Base-by-base conservation (phyloP, 2,329 filamentous ascomycete genomes). In the Anisogramma anomala region DNA sequence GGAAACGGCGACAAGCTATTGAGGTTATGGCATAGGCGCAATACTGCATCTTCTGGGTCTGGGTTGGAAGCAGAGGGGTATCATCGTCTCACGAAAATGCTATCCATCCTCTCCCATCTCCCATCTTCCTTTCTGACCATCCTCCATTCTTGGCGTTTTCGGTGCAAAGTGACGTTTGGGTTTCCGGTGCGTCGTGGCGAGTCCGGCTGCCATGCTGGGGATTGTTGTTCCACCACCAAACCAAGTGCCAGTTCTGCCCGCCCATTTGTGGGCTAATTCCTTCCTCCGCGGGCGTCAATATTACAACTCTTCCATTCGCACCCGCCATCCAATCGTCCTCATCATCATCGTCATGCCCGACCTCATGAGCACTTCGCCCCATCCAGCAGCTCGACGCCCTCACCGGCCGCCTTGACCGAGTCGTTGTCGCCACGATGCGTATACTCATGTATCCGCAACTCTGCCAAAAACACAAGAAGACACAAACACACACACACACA, bases 361-460 rank as follows among this genome's bases (percentile, higher is more conserved):
- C n/a, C 40, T 25, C 41, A 44, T 19, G 41, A 47, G 13, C 45
- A 47, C 6, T 14, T 14, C 10, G 41, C 45, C n/a, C 52, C 53
- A 33, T 55, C 57, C 9, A 56, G 51, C 36, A 50, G 62, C 45
- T 56, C 40, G 8, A 49, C 56, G 40, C 53, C 58, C 45, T 63
- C 68, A 11, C 36, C 26, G 2, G 71, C 70, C 38, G 77, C 67
- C 62, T 88, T 93, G 54, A 95, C 77, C 25, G 81, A 84, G 52
- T 95, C 87, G 57, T 98, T 98, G 63, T 96, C 84, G 40, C 91
- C 87, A 50, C 85, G 72, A 61, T 98, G 89, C 22, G 82, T 98
- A 50, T 94, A 68, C 47, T 94, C 74, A 59, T 96, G 91, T 62
- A 98, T 95, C 38, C 81, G 74, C 43, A 96, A 65, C 57, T 82